phyloP scores from a whole-genome alignment of 192 early-diverging fungal species.

The Mortierella alpina region DNA sequence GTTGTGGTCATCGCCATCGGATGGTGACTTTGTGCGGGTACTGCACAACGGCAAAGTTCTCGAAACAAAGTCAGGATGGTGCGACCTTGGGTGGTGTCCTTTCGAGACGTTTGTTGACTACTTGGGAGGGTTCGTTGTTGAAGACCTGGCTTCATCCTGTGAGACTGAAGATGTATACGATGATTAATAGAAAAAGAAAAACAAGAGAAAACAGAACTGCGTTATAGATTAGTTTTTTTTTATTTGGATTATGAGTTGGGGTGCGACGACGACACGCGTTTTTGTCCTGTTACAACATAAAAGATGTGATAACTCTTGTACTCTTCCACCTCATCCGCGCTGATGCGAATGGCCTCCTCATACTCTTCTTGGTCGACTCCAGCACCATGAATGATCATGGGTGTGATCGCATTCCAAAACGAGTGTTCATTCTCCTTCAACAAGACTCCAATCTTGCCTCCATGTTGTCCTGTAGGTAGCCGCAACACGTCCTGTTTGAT shows the following conservation, averaged over 20 bases:
- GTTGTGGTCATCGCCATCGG: conserved; percentile 6
- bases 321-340: conserved; percentile 24
- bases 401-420: conserved; percentile 36
- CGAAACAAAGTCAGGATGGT: conserved; percentile 19
- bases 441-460: conserved; percentile 38
- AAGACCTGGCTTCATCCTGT: neutral
- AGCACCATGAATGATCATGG: conserved; percentile 25
- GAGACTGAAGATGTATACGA: neutral
- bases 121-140: conserved; percentile 10
- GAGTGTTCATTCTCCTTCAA: conserved; percentile 34
- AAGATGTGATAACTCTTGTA: conserved; percentile 41
- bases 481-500: conserved; percentile 6
- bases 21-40: conserved; percentile 17
- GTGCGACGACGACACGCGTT: neutral
- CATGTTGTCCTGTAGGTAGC: conserved; percentile 31
- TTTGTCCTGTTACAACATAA: conserved; percentile 33
- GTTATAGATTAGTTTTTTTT: neutral
- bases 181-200: neutral
- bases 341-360: conserved; percentile 21
- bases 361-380: conserved; percentile 25
- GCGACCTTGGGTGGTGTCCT: conserved; percentile 36
- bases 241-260: too few relatives aligned
- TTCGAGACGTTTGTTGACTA: conserved; percentile 4
- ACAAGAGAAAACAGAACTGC: neutral
- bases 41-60: conserved; percentile 18